Percentiles rank a stretch among this genome's conserved stretches.
These are phyloP conservation scores for Leccinum broughii DNA, from an alignment of 768 basidiomycete genomes.

Conservation along the genomic window DNA sequence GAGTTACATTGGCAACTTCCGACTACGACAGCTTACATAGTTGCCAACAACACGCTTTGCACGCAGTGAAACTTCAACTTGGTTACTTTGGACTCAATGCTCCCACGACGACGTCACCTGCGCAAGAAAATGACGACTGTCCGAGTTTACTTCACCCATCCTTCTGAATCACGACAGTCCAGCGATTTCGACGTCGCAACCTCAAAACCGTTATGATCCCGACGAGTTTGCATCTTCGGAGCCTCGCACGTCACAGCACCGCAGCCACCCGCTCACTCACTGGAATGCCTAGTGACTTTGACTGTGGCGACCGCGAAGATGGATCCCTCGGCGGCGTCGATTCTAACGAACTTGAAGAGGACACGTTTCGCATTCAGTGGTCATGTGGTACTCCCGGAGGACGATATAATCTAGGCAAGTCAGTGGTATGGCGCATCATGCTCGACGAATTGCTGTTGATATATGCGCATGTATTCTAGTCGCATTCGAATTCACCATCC, in stretches of 20 bases:
- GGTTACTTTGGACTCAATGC: slow-evolving; percentile 26
- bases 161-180: slow-evolving; percentile 6
- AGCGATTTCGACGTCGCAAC: slow-evolving; percentile 1
- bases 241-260: slow-evolving; percentile 4
- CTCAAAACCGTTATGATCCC: slow-evolving; percentile 42
- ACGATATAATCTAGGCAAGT: slow-evolving; percentile 68
- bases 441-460: not conserved
- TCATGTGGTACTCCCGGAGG: slow-evolving; percentile 38
- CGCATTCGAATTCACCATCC: slow-evolving; percentile 13
- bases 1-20: too few species aligned
- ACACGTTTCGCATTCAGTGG: slow-evolving; percentile 10
- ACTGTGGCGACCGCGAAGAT: slow-evolving; percentile 61
- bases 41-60: too few species aligned
- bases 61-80: too few species aligned
- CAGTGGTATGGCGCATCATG: slow-evolving; percentile 38
- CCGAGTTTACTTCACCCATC: slow-evolving; percentile 34
- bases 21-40: too few species aligned
- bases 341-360: slow-evolving; percentile 35
- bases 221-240: slow-evolving; percentile 41
- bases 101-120: slow-evolving; percentile 2
- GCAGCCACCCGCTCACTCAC: slow-evolving; percentile 21
- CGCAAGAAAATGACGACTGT: slow-evolving; percentile 43
- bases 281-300: slow-evolving; percentile 52
- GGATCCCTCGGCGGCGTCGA: slow-evolving; percentile 31
- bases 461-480: slow-evolving; percentile 4